These are phyloP conservation scores for Thamnidium elegans DNA, from an alignment of 192 early-diverging fungal species.

Conservation along the genomic window DNA sequence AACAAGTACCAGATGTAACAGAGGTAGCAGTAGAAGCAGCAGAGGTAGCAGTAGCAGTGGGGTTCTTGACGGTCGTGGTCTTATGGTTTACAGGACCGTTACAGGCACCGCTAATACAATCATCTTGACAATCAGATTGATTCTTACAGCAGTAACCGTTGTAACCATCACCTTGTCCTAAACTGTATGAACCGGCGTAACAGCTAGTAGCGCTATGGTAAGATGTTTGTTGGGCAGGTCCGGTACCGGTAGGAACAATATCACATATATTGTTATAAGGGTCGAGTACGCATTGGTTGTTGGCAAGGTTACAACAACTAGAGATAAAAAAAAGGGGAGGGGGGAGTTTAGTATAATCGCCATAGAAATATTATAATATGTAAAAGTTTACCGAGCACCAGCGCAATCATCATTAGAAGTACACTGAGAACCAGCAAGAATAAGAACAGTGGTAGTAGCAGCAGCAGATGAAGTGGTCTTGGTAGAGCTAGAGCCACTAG, in stretches of 20 bases:
- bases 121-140: no score
- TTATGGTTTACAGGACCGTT: no score
- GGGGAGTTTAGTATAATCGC: background rate
- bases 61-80: no score
- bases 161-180: no score
- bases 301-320: constrained; percentile 28
- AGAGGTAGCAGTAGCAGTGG: background rate
- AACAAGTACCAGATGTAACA: background rate
- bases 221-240: no score
- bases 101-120: no score
- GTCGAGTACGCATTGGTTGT: constrained; percentile 24
- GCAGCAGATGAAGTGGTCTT: background rate
- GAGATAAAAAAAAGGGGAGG: background rate
- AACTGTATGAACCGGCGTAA: no score
- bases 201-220: no score
- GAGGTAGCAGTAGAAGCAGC: background rate
- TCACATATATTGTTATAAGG: constrained; percentile 25
- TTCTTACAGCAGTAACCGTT: no score
- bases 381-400: constrained; percentile 19
- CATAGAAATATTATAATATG: no score
- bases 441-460: constrained; percentile 15
- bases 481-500: background rate
- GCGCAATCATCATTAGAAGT: constrained; percentile 19
- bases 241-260: constrained; percentile 10
- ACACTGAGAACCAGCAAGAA: constrained; percentile 16